Conservation (phyloP, 139 green algal genomes). For the Micractinium conductrix region DNA sequence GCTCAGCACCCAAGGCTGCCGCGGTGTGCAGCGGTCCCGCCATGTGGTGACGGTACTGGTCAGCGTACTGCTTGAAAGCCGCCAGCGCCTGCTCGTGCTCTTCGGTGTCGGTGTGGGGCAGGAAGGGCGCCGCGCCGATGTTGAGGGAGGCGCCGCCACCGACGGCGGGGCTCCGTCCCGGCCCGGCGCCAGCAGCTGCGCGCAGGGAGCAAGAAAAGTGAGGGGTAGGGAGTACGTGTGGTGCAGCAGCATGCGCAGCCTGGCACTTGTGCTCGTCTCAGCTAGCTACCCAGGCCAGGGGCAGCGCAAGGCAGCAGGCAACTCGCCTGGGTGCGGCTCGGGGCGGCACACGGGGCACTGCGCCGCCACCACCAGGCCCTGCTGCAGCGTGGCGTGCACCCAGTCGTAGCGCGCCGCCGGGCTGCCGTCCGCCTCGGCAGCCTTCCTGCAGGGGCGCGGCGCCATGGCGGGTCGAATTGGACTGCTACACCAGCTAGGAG, state of each 20-base stretch:
- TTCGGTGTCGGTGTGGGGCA: constrained; percentile 4
- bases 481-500: too few relatives aligned
- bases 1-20: background rate
- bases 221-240: background rate
- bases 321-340: background rate
- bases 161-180: too few relatives aligned
- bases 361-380: background rate
- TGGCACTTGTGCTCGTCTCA: background rate
- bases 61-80: constrained; percentile 1
- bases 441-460: background rate
- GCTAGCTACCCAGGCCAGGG: too few relatives aligned
- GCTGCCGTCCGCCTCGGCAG: background rate
- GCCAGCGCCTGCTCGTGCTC: background rate
- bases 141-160: background rate
- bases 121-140: background rate
- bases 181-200: background rate
- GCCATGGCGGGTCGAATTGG: too few relatives aligned
- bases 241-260: too few relatives aligned
- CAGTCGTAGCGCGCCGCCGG: background rate
- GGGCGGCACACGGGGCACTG: background rate
- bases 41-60: background rate
- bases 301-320: background rate
- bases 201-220: background rate
- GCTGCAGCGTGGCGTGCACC: background rate
- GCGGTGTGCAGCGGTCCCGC: background rate